A percentile compares a stretch with the other conserved stretches of the same genome.
These are phyloP conservation scores for Boeremia exigua DNA, from an alignment of 2,329 filamentous ascomycete species.

Conservation along the genomic window DNA sequence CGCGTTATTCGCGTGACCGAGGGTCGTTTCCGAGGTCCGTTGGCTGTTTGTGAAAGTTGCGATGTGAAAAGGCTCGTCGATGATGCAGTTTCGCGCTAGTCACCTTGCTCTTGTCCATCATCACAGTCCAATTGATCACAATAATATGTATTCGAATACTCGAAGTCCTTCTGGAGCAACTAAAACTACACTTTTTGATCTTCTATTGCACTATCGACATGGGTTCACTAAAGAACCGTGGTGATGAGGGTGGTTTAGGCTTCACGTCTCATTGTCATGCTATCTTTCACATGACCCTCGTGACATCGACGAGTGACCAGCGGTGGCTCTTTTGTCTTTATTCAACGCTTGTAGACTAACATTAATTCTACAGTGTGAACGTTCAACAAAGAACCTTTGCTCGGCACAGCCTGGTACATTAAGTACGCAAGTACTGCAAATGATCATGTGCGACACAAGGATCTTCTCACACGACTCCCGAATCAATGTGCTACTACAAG, in stretches of 20 bases:
- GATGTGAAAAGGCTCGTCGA: constrained; percentile 19
- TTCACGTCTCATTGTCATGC: constrained; percentile 3
- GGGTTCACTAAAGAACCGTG: too few species aligned
- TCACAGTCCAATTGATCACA: neutral
- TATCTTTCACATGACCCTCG: constrained; percentile 1
- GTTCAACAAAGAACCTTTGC: neutral
- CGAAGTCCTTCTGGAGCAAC: too few species aligned
- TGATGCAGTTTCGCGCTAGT: constrained; percentile 15
- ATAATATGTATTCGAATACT: too few species aligned
- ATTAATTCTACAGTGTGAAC: neutral
- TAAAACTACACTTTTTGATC: too few species aligned
- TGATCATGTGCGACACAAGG: neutral
- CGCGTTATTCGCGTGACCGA: neutral
- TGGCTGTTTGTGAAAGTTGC: constrained; percentile 7
- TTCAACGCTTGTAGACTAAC: neutral
- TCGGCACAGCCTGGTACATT: neutral
- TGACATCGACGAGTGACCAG: neutral
- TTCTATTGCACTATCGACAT: too few species aligned
- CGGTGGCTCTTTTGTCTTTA: neutral
- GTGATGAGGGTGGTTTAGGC: neutral
- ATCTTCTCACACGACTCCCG: neutral
- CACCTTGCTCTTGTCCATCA: neutral
- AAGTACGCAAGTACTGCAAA: neutral
- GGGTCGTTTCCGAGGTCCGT: neutral
- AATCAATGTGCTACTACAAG: constrained; percentile 51